Evolutionary conservation across 192 early-diverging fungal genomes (phyloP).

Genomic region (Podila minutissima): DNA sequence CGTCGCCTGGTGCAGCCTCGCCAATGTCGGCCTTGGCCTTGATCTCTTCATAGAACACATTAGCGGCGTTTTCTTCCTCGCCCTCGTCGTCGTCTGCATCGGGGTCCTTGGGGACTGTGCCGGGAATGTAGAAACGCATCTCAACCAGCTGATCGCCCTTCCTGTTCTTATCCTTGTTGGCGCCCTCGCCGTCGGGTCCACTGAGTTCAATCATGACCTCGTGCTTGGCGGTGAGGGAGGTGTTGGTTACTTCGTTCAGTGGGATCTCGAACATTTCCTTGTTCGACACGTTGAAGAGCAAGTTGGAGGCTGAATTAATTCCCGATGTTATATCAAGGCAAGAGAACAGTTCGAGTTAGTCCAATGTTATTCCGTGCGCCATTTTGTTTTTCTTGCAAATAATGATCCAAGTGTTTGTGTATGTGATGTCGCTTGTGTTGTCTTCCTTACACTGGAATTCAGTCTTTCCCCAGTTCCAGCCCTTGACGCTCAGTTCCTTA

Average conservation of each 20-base stretch:
- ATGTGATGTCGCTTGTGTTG: background rate
- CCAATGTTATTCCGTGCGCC: background rate
- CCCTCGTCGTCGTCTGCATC: constrained; percentile 60
- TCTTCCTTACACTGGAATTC: constrained; percentile 77
- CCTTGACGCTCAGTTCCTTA: constrained; percentile 88
- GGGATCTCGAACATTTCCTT: constrained; percentile 94
- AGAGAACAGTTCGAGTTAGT: constrained; percentile 1
- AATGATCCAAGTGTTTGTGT: background rate
- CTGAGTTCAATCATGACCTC: constrained; percentile 95
- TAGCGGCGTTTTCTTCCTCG: constrained; percentile 55
- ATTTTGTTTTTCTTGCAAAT: background rate
- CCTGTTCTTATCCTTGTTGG: constrained; percentile 58
- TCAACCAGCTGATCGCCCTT: constrained; percentile 87
- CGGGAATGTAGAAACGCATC: constrained; percentile 93
- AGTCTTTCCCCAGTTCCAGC: constrained; percentile 97
- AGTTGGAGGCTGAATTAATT: constrained; percentile 48
- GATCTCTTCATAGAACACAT: constrained; percentile 89
- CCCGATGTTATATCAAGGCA: background rate
- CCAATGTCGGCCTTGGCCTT: constrained; percentile 91
- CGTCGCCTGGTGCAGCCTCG: constrained; percentile 84
- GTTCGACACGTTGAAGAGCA: constrained; percentile 86
- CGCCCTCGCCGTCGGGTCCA: constrained; percentile 64
- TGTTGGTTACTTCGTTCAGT: constrained; percentile 85
- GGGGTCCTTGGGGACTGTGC: constrained; percentile 62
- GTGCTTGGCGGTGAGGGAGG: constrained; percentile 85